Evolutionary conservation across 2,329 filamentous ascomycete species (phyloP), one percentile per base, ranked within the genome.

Genomic region (Pyrenochaeta sp.): DNA sequence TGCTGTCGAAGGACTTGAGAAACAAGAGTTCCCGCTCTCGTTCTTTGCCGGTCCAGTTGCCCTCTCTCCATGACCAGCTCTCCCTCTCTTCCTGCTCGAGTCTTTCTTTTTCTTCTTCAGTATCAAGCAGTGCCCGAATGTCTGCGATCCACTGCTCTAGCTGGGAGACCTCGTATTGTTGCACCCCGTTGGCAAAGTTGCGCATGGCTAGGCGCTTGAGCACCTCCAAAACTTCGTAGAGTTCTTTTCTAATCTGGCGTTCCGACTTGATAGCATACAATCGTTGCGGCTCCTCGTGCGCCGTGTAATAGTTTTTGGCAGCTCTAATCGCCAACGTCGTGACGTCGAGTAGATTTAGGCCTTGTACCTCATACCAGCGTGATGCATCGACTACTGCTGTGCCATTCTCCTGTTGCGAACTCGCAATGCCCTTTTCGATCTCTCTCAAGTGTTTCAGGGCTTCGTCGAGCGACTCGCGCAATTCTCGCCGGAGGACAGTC

Each of bases 251-350:
- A 47, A 99, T 90, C 65, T 91, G 86, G 62, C 90, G 91, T 77
- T 99, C 95, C 0, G 92, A 88, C 77, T 92, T 93, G 78, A 98
- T 96, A 28, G 90, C 82, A 71, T 95, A 92, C 19, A 98, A 83
- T 37, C 91, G 89, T 67, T 95, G 90, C 1, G 93, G 92, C 52
- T 93, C 85, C 71, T 96, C 91, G 74, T 98, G 95, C 3, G 92
- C 87, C 0, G 93, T 97, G 79, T 99, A 98, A 80, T 98, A 99
- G 70, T 96, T 90, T 79, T 96, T 97, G 50, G 95, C 95, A 1
- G 94, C 93, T 51, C 93, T 88, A 66, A 99, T 98, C n/a, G 94
- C 94, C 52, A 98, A 84, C 0, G 95, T 99, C 73, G 95, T 90
- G 52, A 96, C 89, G 75, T 98, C 94, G 54, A 98, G 86, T 37